A percentile compares a stretch with the other conserved stretches of the same genome.
Conservation (phyloP, 805 yeast species). For the Hagleromyces aurorensis region DNA sequence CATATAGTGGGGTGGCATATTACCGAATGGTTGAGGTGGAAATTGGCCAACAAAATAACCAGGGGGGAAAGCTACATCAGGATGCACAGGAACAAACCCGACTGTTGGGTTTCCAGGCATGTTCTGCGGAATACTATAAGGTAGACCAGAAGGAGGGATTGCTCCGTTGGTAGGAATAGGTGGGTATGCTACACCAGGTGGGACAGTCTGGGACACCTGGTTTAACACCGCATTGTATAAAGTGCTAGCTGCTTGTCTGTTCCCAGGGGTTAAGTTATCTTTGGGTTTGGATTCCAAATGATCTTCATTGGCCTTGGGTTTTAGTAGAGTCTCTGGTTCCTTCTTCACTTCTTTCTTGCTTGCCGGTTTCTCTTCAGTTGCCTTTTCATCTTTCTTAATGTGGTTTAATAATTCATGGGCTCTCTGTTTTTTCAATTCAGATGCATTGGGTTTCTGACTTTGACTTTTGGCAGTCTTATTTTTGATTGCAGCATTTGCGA, state of each 20-base stretch:
- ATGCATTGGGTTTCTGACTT: slow-evolving; percentile 22
- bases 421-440: slow-evolving; percentile 25
- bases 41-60: slow-evolving; percentile 8
- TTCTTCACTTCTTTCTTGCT: slow-evolving; percentile 2
- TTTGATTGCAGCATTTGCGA: slow-evolving; percentile 28
- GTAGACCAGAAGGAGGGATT: slow-evolving; percentile 20
- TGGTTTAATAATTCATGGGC: slow-evolving; percentile 39
- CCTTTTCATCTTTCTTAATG: slow-evolving; percentile 32
- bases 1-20: slow-evolving; percentile 7
- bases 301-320: background rate
- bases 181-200: slow-evolving; percentile 9
- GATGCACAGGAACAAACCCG: slow-evolving; percentile 7
- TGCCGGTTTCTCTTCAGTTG: slow-evolving; percentile 1
- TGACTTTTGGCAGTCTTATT: slow-evolving; percentile 15
- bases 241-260: slow-evolving; percentile 18
- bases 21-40: slow-evolving; percentile 10
- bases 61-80: no score
- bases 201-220: slow-evolving; percentile 25
- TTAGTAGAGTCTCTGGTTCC: background rate
- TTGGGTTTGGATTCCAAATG: slow-evolving; percentile 2
- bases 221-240: slow-evolving; percentile 29
- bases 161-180: slow-evolving; percentile 1
- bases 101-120: slow-evolving; percentile 7
- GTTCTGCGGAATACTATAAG: slow-evolving; percentile 22
- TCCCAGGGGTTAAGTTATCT: slow-evolving; percentile 1